Conservation (phyloP, 176 grass and related monocot genomes). For the Avena atlantica region DNA sequence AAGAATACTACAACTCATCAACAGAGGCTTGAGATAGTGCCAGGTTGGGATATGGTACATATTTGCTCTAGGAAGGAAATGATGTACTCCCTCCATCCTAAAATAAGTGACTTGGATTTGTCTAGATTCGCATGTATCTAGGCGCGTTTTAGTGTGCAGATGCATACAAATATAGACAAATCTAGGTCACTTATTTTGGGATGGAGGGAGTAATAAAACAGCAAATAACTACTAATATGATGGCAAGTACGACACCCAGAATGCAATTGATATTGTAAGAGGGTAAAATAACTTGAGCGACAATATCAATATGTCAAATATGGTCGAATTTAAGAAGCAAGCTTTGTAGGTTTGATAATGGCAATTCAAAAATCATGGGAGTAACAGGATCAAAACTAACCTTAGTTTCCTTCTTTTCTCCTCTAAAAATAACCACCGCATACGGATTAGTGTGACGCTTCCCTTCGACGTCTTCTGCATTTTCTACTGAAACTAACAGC, state of each 20-base stretch:
- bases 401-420: constrained; percentile 87
- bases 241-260: not conserved
- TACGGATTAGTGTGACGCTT: constrained; percentile 88
- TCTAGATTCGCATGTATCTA: too few species aligned
- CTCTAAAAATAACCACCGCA: constrained; percentile 72
- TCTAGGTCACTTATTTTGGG: too few species aligned
- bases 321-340: not conserved
- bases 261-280: not conserved
- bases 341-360: not conserved
- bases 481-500: constrained; percentile 71
- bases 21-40: too few species aligned
- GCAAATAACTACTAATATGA: not conserved
- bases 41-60: not conserved
- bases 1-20: not conserved
- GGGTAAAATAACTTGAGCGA: not conserved
- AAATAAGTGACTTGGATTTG: too few species aligned
- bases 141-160: too few species aligned
- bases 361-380: not conserved
- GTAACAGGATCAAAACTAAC: constrained; percentile 32
- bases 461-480: constrained; percentile 87
- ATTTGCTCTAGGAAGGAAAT: not conserved
- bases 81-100: too few species aligned
- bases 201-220: too few species aligned
- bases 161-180: too few species aligned
- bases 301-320: not conserved